Base-by-base conservation (phyloP, 1,139 yeast species). In the Barnettozyma hawaiiensis region DNA sequence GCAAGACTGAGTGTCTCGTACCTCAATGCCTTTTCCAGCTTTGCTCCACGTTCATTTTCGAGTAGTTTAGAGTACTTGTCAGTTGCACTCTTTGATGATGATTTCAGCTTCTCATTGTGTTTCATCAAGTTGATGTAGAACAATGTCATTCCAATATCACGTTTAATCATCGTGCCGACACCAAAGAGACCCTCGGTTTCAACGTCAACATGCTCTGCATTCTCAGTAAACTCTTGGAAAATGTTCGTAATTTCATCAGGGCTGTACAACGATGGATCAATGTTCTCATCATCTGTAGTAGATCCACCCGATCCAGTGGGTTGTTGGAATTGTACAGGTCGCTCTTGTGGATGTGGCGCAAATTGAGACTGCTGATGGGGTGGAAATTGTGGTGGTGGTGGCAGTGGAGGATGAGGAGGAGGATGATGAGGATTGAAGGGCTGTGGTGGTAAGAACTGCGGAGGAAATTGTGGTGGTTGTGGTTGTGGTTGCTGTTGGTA, bases 261-360 rank as follows among this genome's bases (percentile, higher is more conserved):
- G 12, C 47, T 49, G 34, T 49, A 51, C 21, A 55, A 37, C 0
- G 49, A 40, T 3, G 60, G 58, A 35, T 55, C 60, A 18, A 54
- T 54, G 37, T 47, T 47, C n/a, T 48, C 46, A 4, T 48, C 51
- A 15, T 35, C 45, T 3, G 35, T 21, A 9, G 18, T 2, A 21
- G 16, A 14, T 18, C 23, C 26, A n/a, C 15, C 18, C 7, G 21
- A 7, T 7, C 16, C 26, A 4, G n/a, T 31, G 11, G 33, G 19
- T 12, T 15, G 35, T 29, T 18, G 29, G n/a, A 15, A 14, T 8
- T 28, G 34, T 22, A 16, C 20, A 12, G 33, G 7, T 11, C 12
- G 33, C 7, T 19, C 21, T 5, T 10, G 21, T 4, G 14, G 21
- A 31, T 31, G n/a, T 18, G 19, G 33, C 14, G 27, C n/a, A 16